A percentile compares a stretch with the other conserved stretches of the same genome.
Evolutionary conservation across 768 basidiomycete genomes (phyloP).

Genomic region (Suillus plorans): DNA sequence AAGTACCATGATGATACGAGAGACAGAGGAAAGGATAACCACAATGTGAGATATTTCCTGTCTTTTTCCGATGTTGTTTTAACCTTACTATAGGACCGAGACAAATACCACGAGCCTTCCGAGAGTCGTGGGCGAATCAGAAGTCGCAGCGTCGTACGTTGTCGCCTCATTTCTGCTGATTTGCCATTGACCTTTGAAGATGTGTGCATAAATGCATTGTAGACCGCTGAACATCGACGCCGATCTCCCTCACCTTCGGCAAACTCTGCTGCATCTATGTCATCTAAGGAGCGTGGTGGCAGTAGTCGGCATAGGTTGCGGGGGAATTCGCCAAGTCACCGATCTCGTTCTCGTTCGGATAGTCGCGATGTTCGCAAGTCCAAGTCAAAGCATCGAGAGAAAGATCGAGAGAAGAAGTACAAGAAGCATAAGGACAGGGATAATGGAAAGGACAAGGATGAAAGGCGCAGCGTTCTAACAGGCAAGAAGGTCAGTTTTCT

Average conservation of each 20-base stretch:
- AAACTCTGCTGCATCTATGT: constrained; percentile 16
- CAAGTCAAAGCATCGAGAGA: constrained; percentile 22
- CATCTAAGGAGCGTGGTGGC: constrained; percentile 14
- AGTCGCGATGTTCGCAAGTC: constrained; percentile 26
- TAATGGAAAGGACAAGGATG: constrained; percentile 41
- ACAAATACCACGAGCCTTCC: constrained; percentile 4
- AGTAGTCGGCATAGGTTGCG: constrained; percentile 19
- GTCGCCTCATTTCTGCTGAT: background rate
- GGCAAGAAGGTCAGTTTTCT: constrained; percentile 52
- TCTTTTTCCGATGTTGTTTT: background rate
- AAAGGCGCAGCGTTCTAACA: constrained; percentile 55
- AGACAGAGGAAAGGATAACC: constrained; percentile 8
- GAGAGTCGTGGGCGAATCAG: constrained; percentile 11
- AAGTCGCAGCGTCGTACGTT: constrained; percentile 32
- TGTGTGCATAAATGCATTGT: constrained; percentile 12
- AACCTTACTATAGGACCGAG: constrained; percentile 9
- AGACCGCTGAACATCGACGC: constrained; percentile 24
- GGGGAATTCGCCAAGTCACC: constrained; percentile 12
- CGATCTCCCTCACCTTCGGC: constrained; percentile 19
- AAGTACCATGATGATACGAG: background rate
- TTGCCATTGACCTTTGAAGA: constrained; percentile 26
- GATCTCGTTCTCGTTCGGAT: constrained; percentile 30
- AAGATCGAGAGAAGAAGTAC: constrained; percentile 34
- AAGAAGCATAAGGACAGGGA: constrained; percentile 37
- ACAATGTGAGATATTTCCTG: background rate